phyloP scores from a whole-genome alignment of 352 stramenopile genomes.

The Sclerospora graminicola region DNA sequence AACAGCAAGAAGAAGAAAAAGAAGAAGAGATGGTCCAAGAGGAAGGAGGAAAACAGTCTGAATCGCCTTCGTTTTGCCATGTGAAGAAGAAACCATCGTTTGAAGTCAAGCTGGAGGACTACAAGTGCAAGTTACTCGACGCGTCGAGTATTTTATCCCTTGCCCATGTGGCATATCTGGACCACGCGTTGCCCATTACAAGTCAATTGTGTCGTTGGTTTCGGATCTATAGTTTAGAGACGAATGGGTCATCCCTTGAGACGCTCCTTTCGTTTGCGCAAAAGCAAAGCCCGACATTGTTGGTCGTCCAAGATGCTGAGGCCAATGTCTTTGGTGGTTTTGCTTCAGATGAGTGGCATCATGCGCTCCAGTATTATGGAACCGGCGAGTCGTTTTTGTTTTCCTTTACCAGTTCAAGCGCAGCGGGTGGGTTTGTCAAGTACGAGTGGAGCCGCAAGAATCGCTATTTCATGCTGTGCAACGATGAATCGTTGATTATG shows the following conservation, averaged over 20 bases:
- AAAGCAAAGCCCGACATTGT: slow-evolving; percentile 60
- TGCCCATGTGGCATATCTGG: slow-evolving; percentile 60
- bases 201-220: slow-evolving; percentile 75
- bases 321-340: slow-evolving; percentile 80
- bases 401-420: slow-evolving; percentile 42
- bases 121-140: slow-evolving; percentile 63
- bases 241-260: slow-evolving; percentile 67
- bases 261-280: slow-evolving; percentile 59
- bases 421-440: slow-evolving; percentile 42
- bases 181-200: slow-evolving; percentile 65
- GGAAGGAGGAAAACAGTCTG: too few species aligned
- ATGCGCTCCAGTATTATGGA: slow-evolving; percentile 80
- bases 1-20: slow-evolving; percentile 20
- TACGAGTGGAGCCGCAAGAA: slow-evolving; percentile 85
- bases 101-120: slow-evolving; percentile 47
- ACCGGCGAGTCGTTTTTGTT: slow-evolving; percentile 87
- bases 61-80: slow-evolving; percentile 16
- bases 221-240: slow-evolving; percentile 69
- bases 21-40: slow-evolving; percentile 16
- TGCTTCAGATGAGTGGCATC: slow-evolving; percentile 68
- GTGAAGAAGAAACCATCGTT: slow-evolving; percentile 45
- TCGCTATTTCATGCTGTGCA: slow-evolving; percentile 88
- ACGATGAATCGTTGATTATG: slow-evolving; percentile 85
- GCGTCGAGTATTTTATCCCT: slow-evolving; percentile 59
- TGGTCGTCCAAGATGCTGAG: slow-evolving; percentile 72